Evolutionary conservation across 2,329 filamentous ascomycete genomes (phyloP).

Genomic region (Ascomycota sp.): DNA sequence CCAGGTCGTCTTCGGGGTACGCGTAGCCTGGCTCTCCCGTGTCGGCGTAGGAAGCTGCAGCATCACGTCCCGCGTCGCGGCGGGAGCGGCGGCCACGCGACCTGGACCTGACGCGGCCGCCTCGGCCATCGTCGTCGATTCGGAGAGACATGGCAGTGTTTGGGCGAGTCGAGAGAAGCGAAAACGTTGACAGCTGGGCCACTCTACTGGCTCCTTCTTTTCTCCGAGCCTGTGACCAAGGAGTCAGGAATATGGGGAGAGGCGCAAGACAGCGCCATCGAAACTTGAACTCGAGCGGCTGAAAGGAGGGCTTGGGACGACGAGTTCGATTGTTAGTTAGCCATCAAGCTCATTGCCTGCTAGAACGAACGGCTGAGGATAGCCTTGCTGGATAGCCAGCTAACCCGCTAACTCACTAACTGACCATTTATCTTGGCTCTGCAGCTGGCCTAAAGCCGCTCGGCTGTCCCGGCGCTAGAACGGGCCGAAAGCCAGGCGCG

Average conservation of each 20-base stretch:
- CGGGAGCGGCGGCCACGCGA: constrained; percentile 15
- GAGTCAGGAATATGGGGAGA: too few relatives aligned
- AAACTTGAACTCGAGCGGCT: too few relatives aligned
- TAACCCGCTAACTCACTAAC: too few relatives aligned
- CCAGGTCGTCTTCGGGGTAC: constrained; percentile 21
- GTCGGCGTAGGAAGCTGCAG: constrained; percentile 15
- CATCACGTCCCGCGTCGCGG: constrained; percentile 11
- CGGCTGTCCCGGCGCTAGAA: constrained; percentile 1
- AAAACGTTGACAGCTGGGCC: not conserved
- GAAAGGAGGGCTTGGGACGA: too few relatives aligned
- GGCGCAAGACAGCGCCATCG: too few relatives aligned
- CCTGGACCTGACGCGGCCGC: constrained; percentile 27
- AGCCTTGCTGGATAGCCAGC: too few relatives aligned
- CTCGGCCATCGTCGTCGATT: constrained; percentile 22
- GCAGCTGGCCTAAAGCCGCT: too few relatives aligned
- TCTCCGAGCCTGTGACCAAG: too few relatives aligned
- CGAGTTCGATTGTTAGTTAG: too few relatives aligned
- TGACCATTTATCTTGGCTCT: too few relatives aligned
- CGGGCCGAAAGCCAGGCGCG: not conserved
- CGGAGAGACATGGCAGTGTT: constrained; percentile 25
- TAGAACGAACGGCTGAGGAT: too few relatives aligned
- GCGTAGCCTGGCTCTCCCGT: constrained; percentile 21
- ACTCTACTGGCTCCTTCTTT: not conserved
- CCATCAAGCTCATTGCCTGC: too few relatives aligned
- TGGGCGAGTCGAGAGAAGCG: not conserved